phyloP scores from a whole-genome alignment of 2,329 filamentous ascomycete genomes.

The Sporothrix pseudoabietina region DNA sequence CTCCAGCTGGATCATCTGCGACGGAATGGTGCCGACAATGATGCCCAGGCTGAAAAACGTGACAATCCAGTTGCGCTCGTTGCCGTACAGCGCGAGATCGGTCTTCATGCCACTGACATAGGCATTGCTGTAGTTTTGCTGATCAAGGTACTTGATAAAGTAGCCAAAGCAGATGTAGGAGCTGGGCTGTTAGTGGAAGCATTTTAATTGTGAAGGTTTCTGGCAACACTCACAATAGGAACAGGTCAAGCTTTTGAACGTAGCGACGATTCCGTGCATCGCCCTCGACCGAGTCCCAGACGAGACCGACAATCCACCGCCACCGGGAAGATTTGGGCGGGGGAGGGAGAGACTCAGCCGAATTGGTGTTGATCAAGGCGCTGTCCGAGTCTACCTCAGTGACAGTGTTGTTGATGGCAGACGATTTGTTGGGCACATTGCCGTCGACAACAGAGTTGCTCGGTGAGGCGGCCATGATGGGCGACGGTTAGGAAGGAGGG shows the following conservation, averaged over 20 bases:
- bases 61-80: conserved; percentile 45
- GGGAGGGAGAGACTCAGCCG: background rate
- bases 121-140: conserved; percentile 43
- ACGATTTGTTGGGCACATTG: background rate
- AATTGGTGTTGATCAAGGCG: background rate
- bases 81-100: conserved; percentile 44
- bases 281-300: conserved; percentile 33
- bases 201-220: background rate
- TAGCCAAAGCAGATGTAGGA: conserved; percentile 53
- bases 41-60: conserved; percentile 53
- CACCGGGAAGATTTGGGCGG: conserved; percentile 26
- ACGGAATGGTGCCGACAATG: conserved; percentile 61
- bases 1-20: conserved; percentile 53
- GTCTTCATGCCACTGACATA: conserved; percentile 46
- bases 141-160: conserved; percentile 54
- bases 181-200: background rate
- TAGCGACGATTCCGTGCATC: conserved; percentile 31
- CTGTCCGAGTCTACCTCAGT: conserved; percentile 9
- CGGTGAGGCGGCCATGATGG: conserved; percentile 9
- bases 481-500: background rate
- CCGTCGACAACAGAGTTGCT: conserved; percentile 10
- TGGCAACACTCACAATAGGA: conserved; percentile 19
- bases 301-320: conserved; percentile 26
- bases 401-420: background rate
- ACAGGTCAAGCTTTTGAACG: conserved; percentile 31